Base-by-base conservation (phyloP, 169 alveolate species). In the Plasmodium inui region DNA sequence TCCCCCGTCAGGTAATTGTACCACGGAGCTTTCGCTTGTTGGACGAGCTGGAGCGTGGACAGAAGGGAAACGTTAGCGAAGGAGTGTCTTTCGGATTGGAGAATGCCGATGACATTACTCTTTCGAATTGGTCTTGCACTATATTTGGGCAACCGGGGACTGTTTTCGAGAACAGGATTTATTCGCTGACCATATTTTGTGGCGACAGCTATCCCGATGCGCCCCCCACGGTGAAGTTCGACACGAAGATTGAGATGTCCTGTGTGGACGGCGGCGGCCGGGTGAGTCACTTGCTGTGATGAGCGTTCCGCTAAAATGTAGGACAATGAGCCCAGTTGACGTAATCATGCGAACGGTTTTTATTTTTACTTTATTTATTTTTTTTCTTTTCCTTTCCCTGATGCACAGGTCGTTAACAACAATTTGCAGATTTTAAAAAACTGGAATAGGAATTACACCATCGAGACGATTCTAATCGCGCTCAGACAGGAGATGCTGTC, bases 11-110 rank as follows among this genome's bases (percentile, higher is more conserved):
- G 95, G 98, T 98, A n/a, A 95, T 95, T 41, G 98, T 99, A 0
- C 99, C 99, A 46, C 97, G 99, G 95, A 98, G 99, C 92, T 99
- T 99, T 95, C 98, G 99, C 96, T 97, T 99, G 17, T 97, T 98
- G 30, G 99, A 98, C 82, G 99, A 99, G 95, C 95, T 99, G 82
- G 99, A 99, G 94, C 97, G 98, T 71, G 99, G 99, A 46, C 99
- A 99, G 96, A 98, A 99, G 95, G 99, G 99, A 28, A 97, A 97
- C 74, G 98, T 98, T 34, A 98, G 99, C 72, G 99, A 98, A 85
- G 99, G 99, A 53, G 99, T 98, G 9, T 97, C 99, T 28, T 98
- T 98, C 86, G 99, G 99, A 14, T 93, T 99, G 46, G 99, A 98
- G 83, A 93, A 95, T 81, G 98, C 98, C 26, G 99, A 98, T 94